Conservation (phyloP, 139 green algal species). For the Auxenochlorella pyrenoidosa region DNA sequence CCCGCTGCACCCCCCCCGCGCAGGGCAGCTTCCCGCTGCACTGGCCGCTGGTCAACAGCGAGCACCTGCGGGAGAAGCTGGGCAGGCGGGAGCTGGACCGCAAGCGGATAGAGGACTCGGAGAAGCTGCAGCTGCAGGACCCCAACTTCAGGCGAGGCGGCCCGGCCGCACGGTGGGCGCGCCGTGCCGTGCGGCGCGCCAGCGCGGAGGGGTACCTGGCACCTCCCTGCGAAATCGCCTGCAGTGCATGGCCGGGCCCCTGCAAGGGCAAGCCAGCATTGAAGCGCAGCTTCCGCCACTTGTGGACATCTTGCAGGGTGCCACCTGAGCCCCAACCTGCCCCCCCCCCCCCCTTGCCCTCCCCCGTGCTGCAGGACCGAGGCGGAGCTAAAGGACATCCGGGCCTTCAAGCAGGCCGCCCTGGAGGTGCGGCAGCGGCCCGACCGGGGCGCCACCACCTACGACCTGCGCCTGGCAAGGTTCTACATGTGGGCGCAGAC, state of each 20-base stretch:
- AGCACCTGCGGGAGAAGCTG: conserved; percentile 72
- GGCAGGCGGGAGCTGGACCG: conserved; percentile 78
- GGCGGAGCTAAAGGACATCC: conserved; percentile 61
- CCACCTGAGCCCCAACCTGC: neutral
- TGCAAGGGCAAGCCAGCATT: too few species aligned
- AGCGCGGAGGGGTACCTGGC: too few species aligned
- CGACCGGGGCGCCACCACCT: conserved; percentile 33
- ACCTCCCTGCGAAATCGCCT: too few species aligned
- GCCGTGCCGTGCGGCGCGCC: too few species aligned
- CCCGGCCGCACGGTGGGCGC: too few species aligned
- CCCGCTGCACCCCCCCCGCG: neutral
- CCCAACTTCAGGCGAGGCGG: conserved; percentile 54
- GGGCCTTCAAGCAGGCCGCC: conserved; percentile 68
- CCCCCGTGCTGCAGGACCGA: conserved; percentile 39
- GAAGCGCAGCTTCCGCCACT: too few species aligned
- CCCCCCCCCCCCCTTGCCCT: neutral
- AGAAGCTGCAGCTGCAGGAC: conserved; percentile 51
- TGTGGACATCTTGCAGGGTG: too few species aligned
- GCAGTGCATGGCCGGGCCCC: too few species aligned
- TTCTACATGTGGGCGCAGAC: conserved; percentile 90
- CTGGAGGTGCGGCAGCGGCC: conserved; percentile 26
- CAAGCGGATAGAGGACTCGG: conserved; percentile 79
- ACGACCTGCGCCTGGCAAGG: conserved; percentile 60
- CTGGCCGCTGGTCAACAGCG: conserved; percentile 81
- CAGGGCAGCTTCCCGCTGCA: conserved; percentile 72